Evolutionary conservation across 164 flowering plant genomes (phyloP), one percentile per base, ranked within the genome.

Genomic region (Buxus sempervirens): DNA sequence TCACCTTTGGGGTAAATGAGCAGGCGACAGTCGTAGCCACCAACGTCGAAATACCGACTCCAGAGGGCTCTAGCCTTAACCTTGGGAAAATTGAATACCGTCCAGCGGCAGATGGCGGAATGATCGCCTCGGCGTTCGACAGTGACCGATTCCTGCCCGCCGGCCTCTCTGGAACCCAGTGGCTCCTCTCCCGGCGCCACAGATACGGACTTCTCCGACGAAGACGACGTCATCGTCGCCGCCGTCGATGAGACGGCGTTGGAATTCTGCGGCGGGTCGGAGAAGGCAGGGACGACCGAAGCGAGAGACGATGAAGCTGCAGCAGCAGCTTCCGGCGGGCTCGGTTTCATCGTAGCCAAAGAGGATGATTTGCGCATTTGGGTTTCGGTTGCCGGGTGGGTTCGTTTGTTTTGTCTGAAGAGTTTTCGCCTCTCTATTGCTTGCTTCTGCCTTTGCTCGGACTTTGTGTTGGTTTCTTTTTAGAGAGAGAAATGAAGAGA

Each of bases 1-100:
- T 94, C 98, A 0, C 98, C 98, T 69, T 86, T 90, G 2, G 98
- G 98, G 77, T 94, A 94, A 13, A 94, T 77, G 9, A 94, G 75
- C 38, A 94, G 76, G 12, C 98, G 88, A 67, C 90, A 88, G 79
- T 88, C 90, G 65, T 72, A 88, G 10, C 90, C 90, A 7, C 93
- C 90, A 0, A 88, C 93, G 68, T 86, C 90, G 64, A 88, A 88
- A 69, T 88, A 88, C 65, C 87, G 86, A 71, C 95, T 88, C 97
- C 96, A 91, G 10, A 91, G 80, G 27, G 95, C 87, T 80, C 79
- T 83, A 48, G 93, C 85, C 60, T 81, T 88, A 57, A 85, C 67
- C 57, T 77, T 79, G 0, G 90, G 78, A 49, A 88, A 84, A 71
- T 80, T 83, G 25, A 78, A 76, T 48, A 88, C 86, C 54, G 88